Base-by-base conservation (phyloP, 805 yeast genomes). In the Sugiyamaella smithiae region DNA sequence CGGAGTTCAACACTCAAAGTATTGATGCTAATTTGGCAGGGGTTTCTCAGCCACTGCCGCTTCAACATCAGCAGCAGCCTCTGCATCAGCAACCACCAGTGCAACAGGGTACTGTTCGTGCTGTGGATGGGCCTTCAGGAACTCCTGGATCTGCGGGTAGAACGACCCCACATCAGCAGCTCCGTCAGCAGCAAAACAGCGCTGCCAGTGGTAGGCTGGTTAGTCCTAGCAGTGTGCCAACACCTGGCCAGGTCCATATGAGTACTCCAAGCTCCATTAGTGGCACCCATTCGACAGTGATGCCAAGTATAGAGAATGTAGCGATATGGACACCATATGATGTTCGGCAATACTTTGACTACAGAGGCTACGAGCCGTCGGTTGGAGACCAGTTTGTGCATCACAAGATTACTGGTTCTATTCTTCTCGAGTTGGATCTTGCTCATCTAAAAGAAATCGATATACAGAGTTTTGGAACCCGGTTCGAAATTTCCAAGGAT, bases 401-500 rank as follows among this genome's bases (percentile, higher is more conserved):
- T 57, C 98, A 93, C 67, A 88, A 89, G 59, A 88, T 93, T 51
- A 84, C 90, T 1, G 99, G 99, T 24, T 71, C 80, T 4, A 91
- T 93, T 46, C 68, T 93, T 40, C 72, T 93, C 46, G 95, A 90
- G 66, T 74, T 93, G 53, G 97, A 91, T 60, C 73, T 91, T 53
- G 77, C 88, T 1, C 86, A 86, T 60, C 74, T 93, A 60, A 93
- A 91, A 64, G 99, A 93, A 66, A 72, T 93, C 50, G 99, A 90
- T 49, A 91, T 93, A 45, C 75, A 80, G 43, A 86, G 96, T 3
- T 93, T 93, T 70, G 99, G 99, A 23, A 90, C 97, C 0, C 77
- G 99, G 55, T 93, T 89, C 67, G 97, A 90, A 65, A 80, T 93
- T 41, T 83, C 81, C 67, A 89, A 88, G 62, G 96, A 88, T 63